A percentile compares a stretch with the other conserved stretches of the same genome.
Evolutionary conservation across 2,329 filamentous ascomycete genomes (phyloP).

Genomic region (Gyromitra esculenta): DNA sequence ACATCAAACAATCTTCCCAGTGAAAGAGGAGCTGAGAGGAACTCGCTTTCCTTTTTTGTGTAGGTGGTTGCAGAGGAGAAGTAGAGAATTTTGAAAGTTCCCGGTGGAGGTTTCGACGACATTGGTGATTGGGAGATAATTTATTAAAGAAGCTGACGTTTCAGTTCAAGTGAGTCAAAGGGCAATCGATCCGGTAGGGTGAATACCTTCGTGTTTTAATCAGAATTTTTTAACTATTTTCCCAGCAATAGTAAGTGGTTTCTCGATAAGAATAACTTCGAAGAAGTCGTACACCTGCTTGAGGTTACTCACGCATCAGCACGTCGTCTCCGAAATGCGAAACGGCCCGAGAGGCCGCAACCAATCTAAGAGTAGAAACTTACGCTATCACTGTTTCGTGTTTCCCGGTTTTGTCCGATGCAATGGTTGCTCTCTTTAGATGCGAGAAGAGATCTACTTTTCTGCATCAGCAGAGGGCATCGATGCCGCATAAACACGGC

Average conservation of each 20-base stretch:
- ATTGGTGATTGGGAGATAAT: conserved; percentile 18
- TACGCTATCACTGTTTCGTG: not conserved
- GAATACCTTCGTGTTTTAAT: conserved; percentile 5
- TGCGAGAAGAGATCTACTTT: conserved; percentile 3
- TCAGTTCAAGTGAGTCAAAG: not conserved
- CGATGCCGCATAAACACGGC: conserved; percentile 14
- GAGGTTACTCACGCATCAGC: not conserved
- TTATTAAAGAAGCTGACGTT: not conserved
- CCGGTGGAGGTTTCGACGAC: conserved; percentile 27
- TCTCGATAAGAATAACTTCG: not conserved
- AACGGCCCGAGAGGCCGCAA: not conserved
- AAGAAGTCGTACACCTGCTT: not conserved
- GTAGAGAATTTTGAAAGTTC: conserved; percentile 77
- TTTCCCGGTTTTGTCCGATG: conserved; percentile 30
- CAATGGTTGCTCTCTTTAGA: not conserved
- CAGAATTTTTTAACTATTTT: not conserved
- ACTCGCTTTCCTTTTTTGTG: conserved; percentile 74
- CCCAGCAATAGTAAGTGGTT: not conserved
- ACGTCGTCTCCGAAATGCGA: not conserved
- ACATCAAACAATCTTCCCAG: conserved; percentile 71
- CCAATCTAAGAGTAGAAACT: not conserved
- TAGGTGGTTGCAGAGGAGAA: conserved; percentile 79
- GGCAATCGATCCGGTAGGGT: not conserved
- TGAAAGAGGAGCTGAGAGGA: conserved; percentile 72
- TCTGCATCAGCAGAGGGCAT: not conserved